phyloP scores from a whole-genome alignment of 176 grass and related monocot genomes.

The Puccinellia tenuiflora region DNA sequence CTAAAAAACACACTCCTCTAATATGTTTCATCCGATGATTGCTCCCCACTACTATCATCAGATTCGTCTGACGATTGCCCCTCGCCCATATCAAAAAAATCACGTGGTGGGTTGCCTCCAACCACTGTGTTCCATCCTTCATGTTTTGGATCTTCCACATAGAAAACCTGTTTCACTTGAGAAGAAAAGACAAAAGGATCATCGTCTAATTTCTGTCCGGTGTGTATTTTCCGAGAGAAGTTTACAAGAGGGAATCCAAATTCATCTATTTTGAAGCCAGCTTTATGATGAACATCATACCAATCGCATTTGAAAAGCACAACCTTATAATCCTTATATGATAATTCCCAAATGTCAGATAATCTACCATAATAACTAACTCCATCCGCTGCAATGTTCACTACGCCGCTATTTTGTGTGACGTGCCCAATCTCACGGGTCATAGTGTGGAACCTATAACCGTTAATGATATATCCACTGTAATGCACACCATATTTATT shows the following conservation, averaged over 20 bases:
- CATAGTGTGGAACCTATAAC: neutral
- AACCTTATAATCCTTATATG: neutral
- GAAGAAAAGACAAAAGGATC: slow-evolving; percentile 11
- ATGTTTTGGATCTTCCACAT: neutral
- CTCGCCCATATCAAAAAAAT: neutral
- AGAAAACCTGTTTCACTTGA: slow-evolving; percentile 5
- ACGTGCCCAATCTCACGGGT: neutral
- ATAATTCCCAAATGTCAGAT: neutral
- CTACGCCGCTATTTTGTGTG: neutral
- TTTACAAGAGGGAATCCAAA: neutral
- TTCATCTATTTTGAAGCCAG: neutral
- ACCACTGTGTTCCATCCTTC: neutral
- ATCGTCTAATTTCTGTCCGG: neutral
- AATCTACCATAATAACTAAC: neutral
- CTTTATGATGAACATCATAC: slow-evolving; percentile 4
- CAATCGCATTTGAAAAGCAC: neutral
- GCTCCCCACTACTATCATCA: neutral
- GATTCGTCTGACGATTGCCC: neutral
- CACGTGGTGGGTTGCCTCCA: neutral
- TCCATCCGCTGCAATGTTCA: neutral
- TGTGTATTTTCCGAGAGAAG: neutral
- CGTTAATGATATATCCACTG: neutral
- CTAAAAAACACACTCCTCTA: neutral
- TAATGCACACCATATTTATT: neutral
- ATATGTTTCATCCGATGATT: neutral